These are phyloP conservation scores for Eremochloa ophiuroides DNA, from an alignment of 176 grass and related monocot genomes.

Conservation along the genomic window DNA sequence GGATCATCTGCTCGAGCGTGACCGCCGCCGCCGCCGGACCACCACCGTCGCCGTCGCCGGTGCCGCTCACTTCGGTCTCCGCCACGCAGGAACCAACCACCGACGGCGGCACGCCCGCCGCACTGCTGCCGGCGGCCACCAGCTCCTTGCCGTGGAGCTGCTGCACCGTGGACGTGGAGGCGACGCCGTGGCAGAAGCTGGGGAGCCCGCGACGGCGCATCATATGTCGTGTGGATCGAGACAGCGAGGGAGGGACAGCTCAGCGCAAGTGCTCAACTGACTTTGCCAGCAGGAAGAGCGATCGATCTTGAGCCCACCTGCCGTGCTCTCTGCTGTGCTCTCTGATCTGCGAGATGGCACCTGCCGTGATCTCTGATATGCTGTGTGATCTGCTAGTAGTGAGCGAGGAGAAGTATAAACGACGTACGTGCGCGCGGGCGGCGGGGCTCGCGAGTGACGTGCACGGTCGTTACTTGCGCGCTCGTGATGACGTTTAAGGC, in stretches of 20 bases:
- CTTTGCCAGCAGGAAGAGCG: not conserved
- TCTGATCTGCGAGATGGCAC: not conserved
- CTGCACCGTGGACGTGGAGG: slow-evolving; percentile 59
- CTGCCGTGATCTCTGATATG: not conserved
- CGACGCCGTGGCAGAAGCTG: slow-evolving; percentile 63
- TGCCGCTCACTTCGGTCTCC: slow-evolving; percentile 29
- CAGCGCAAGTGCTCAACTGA: not conserved
- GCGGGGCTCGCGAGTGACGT: not conserved
- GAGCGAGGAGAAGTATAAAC: not conserved
- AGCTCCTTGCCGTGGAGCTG: slow-evolving; percentile 33
- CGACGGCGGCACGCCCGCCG: slow-evolving; percentile 17
- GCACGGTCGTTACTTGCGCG: not conserved
- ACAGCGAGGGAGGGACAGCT: too few relatives aligned
- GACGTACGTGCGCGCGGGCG: not conserved
- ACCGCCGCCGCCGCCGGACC: slow-evolving; percentile 4
- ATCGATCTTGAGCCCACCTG: not conserved
- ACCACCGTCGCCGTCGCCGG: not conserved
- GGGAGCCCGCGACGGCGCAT: slow-evolving; percentile 50
- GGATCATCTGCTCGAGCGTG: slow-evolving; percentile 93
- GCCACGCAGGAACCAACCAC: slow-evolving; percentile 49
- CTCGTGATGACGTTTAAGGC: slow-evolving; percentile 9
- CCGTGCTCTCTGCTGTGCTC: not conserved
- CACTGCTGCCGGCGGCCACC: not conserved
- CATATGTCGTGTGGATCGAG: slow-evolving; percentile 29
- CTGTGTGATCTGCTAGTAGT: too few relatives aligned